A percentile compares a stretch with the other conserved stretches of the same genome.
Conservation (phyloP, 1,284 basidiomycete species). For the Papiliotrema terrestris region DNA sequence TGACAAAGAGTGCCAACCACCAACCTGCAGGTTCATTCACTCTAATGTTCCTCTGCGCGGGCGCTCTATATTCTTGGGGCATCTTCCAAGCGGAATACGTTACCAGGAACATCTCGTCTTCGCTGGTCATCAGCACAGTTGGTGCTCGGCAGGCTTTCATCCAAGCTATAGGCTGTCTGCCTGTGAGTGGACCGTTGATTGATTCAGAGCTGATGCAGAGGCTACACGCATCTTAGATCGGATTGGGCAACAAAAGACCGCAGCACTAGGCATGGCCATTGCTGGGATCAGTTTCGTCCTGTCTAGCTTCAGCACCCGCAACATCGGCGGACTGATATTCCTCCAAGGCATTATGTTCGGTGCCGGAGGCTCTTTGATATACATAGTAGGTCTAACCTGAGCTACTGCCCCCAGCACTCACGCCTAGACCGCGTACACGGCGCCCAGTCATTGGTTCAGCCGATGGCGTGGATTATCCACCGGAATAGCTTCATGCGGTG, state of each 20-base stretch:
- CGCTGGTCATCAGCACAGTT: background rate
- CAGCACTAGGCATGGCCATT: too few relatives aligned
- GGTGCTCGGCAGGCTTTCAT: background rate
- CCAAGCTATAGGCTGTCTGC: background rate
- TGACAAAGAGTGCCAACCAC: background rate
- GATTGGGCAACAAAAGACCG: too few relatives aligned
- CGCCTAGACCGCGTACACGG: conserved; percentile 10
- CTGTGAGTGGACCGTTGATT: too few relatives aligned
- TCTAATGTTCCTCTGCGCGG: background rate
- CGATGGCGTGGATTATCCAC: conserved; percentile 15
- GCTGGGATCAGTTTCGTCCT: background rate
- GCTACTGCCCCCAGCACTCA: too few relatives aligned
- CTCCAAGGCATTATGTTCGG: background rate
- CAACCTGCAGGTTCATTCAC: background rate
- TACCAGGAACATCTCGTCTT: background rate
- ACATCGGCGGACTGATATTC: background rate
- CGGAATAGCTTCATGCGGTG: conserved; percentile 16
- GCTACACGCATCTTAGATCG: too few relatives aligned
- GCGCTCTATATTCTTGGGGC: background rate
- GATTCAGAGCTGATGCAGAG: too few relatives aligned
- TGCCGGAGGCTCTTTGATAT: background rate
- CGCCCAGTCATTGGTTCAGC: conserved; percentile 13
- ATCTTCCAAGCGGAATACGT: background rate
- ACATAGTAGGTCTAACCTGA: background rate
- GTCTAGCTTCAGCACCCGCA: background rate